Evolutionary conservation across 2,329 filamentous ascomycete species (phyloP).

Genomic region (Fusarium sp.): DNA sequence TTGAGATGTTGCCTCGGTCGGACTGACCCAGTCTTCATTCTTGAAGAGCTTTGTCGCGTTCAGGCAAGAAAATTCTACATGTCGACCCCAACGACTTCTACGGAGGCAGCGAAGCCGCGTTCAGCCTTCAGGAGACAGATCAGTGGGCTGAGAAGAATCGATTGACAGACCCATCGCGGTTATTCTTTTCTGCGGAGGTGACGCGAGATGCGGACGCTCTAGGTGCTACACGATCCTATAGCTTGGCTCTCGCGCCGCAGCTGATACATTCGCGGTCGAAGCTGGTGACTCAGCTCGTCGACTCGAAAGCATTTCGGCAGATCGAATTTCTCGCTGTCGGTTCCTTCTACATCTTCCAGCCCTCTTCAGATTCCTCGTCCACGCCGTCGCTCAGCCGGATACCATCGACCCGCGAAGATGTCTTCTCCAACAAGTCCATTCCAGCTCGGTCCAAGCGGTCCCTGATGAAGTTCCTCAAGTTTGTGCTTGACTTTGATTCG

Average conservation of each 20-base stretch:
- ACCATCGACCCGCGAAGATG: slow-evolving; percentile 89
- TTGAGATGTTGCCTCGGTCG: slow-evolving; percentile 45
- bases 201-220: slow-evolving; percentile 58
- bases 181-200: slow-evolving; percentile 47
- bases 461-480: slow-evolving; percentile 94
- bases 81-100: slow-evolving; percentile 90
- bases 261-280: slow-evolving; percentile 85
- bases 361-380: slow-evolving; percentile 43
- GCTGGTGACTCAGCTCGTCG: slow-evolving; percentile 83
- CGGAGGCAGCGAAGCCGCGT: slow-evolving; percentile 84
- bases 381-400: slow-evolving; percentile 70
- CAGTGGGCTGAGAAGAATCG: slow-evolving; percentile 69
- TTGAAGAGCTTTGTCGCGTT: slow-evolving; percentile 88
- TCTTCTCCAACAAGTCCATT: slow-evolving; percentile 82
- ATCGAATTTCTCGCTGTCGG: slow-evolving; percentile 94
- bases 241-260: slow-evolving; percentile 84
- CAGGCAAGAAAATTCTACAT: slow-evolving; percentile 90
- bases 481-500: slow-evolving; percentile 78
- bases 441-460: slow-evolving; percentile 83
- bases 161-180: slow-evolving; percentile 30
- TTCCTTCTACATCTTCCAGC: slow-evolving; percentile 84
- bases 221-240: slow-evolving; percentile 78
- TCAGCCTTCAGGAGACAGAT: slow-evolving; percentile 84
- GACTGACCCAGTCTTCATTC: slow-evolving; percentile 47
- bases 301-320: slow-evolving; percentile 87